Percentiles rank a stretch among this genome's conserved stretches.
phyloP scores from a whole-genome alignment of 2,329 filamentous ascomycete genomes.

The Paraconiothyrium brasiliense region DNA sequence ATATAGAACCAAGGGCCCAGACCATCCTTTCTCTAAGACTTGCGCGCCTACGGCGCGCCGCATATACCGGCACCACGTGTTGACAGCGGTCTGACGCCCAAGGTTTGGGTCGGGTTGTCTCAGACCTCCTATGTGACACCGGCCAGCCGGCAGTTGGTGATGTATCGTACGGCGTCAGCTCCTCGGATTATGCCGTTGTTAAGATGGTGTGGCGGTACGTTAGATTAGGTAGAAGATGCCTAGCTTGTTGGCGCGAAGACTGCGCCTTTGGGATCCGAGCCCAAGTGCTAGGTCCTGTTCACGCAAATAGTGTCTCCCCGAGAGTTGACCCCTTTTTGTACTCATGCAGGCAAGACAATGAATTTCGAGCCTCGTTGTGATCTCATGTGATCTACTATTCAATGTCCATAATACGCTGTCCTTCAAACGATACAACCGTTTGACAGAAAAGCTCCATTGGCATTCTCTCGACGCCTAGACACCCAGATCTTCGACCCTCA shows the following conservation, averaged over 20 bases:
- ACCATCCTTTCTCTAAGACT: not conserved
- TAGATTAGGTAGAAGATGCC: not conserved
- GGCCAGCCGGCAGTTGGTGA: not conserved
- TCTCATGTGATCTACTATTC: too few species aligned
- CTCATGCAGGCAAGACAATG: too few species aligned
- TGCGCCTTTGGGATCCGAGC: too few species aligned
- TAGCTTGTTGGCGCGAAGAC: not conserved
- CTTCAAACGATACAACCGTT: too few species aligned
- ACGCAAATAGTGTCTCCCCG: too few species aligned
- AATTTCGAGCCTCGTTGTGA: too few species aligned
- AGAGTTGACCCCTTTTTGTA: too few species aligned
- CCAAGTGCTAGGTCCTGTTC: too few species aligned
- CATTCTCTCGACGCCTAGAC: slow-evolving; percentile 23
- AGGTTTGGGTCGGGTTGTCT: not conserved
- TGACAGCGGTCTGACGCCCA: slow-evolving; percentile 4
- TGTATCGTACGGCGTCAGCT: too few species aligned
- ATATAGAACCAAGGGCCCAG: not conserved
- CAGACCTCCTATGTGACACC: not conserved
- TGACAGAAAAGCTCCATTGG: too few species aligned
- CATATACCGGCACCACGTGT: slow-evolving; percentile 5
- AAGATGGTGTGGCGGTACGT: not conserved
- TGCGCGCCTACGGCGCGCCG: not conserved
- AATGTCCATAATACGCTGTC: too few species aligned
- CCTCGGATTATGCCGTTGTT: not conserved
- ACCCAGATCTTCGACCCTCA: slow-evolving; percentile 60